Evolutionary conservation across 176 grass and related monocot species (phyloP), one percentile per base, ranked within the genome.

Genomic region (Rhynchospora tenuis): DNA sequence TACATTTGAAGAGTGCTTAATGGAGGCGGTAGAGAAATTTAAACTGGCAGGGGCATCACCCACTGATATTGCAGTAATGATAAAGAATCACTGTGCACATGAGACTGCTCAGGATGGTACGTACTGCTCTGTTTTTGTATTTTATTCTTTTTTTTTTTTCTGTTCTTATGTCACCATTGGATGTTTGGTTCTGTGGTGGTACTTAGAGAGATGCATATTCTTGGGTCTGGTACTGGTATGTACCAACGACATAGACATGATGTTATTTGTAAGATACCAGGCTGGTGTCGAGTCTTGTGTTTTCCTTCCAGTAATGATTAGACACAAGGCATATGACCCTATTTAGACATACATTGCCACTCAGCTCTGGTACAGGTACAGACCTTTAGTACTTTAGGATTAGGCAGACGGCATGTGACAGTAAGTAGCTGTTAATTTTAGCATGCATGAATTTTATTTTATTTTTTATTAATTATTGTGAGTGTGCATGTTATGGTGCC

Each of bases 101-200:
- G 90, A 90, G 86, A 95, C 86, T 62, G 84, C 84, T 31, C 90
- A 92, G 83, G 90, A 95, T 89, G 90, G 93, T 90, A 85, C 83
- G 55, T 50, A 5, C 7, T 6, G 9, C 10, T 64, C 46, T 52
- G 66, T 2, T 78, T 62, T 79, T 66, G 1, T 46, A 47, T 54
- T 86, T 63, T 22, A 74, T 78, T 59, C 19, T 62, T 27, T 74
- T 52, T 23, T 65, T 46, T 73, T 29, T 17, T 73, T 29, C 14
- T 7, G 48, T 29, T 22, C 47, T 75, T 75, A 17, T 75, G 23
- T 52, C 48, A 27, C 46, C 6, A 15, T 26, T 29, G 5, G 45
- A 10, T 12, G 9, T 50, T 78, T 77, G 73, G 42, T 80, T 55
- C 56, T 65, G 7, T 26, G n/a, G 51, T 84, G 57, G 19, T 28